Evolutionary conservation across 305 asterid species (phyloP), one percentile per base, ranked within the genome.

Genomic region (Fraxinus floribunda): DNA sequence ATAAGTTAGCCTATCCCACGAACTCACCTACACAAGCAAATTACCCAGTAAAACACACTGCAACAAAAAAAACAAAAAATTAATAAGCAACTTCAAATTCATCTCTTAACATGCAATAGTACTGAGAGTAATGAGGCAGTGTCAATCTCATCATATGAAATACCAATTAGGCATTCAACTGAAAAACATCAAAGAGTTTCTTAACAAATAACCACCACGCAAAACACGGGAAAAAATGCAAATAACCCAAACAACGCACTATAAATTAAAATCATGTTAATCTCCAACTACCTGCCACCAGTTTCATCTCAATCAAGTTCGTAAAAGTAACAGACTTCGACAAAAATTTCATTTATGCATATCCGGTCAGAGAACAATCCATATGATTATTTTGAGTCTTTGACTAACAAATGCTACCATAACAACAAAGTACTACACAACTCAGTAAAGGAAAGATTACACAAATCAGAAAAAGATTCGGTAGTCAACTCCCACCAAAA

Each of bases 11-110:
- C 46, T 4, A 72, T 34, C 49, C 29, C 29, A 35, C 26, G n/a
- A 72, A 72, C 77, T 72, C 77, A 34, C 46, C 44, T 15, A 32
- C 44, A 72, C 44, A 72, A 72, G 77, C 77, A 72, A 13, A 32
- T 15, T 29, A 6, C 11, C 75, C 75, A 70, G 75, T 11, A 34
- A 5, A 34, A 72, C 8, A 34, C 26, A 16, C 77, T 72, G 26
- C 49, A 34, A 72, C 46, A 0, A 36, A 24, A 71, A 71, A 8
- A 36, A 36, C 22, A 71, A 72, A 34, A 34, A 32, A 6, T 34
- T 35, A 72, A n/a, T 72, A 72, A 72, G 29, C 77, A 34, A 32
- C 44, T 70, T 70, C 39, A 30, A 30, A 30, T 30, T 32, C 22
- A 5, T 34, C 77, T 72, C 7, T 4, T 7, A 34, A 72, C 77